Conservation (phyloP, 2,329 filamentous ascomycete species). For the Fonsecaea multimorphosa region DNA sequence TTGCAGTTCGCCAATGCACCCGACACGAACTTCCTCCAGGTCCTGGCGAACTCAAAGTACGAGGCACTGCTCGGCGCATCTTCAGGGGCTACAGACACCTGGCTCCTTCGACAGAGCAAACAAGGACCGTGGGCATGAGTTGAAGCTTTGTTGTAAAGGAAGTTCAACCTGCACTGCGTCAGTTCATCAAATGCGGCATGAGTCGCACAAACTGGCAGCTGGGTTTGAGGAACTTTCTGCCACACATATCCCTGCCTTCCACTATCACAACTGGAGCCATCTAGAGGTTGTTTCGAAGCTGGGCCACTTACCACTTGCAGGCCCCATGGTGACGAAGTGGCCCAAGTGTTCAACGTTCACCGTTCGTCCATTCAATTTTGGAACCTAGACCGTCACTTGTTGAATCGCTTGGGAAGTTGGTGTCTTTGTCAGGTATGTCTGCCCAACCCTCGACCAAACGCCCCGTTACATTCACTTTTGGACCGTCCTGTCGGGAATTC, state of each 20-base stretch:
- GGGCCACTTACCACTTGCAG: neutral
- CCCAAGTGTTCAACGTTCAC: neutral
- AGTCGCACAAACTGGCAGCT: neutral
- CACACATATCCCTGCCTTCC: neutral
- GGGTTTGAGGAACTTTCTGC: neutral
- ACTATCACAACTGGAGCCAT: neutral
- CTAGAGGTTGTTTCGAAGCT: neutral
- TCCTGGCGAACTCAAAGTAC: conserved; percentile 2
- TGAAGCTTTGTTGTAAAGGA: neutral
- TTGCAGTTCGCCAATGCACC: conserved; percentile 18
- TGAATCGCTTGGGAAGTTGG: conserved; percentile 1
- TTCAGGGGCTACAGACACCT: neutral
- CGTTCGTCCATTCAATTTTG: conserved; percentile 15
- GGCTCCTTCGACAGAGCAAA: neutral
- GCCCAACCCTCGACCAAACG: conserved; percentile 6
- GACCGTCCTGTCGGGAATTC: conserved; percentile 18
- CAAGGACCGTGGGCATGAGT: neutral
- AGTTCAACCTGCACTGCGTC: neutral
- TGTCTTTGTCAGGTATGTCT: conserved; percentile 5
- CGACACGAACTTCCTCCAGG: conserved; percentile 12
- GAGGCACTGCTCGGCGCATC: conserved; percentile 2
- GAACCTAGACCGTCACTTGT: neutral
- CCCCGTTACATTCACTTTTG: conserved; percentile 14
- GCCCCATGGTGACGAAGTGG: neutral
- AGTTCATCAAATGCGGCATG: neutral